Evolutionary conservation across 306 rosid genomes (phyloP).

Genomic region (Luffa acutangula): DNA sequence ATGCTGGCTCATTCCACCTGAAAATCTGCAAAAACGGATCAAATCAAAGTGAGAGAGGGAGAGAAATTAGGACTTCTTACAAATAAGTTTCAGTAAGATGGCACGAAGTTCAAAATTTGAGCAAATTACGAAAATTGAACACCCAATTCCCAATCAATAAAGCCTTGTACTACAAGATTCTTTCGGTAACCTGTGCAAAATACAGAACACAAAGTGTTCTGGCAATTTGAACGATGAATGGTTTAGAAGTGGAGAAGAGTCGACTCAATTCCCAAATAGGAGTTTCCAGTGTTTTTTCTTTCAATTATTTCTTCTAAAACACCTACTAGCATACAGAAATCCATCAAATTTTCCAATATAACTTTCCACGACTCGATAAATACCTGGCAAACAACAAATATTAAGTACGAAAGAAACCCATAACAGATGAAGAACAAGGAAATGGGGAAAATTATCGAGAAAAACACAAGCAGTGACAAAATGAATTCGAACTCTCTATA

Average conservation of each 20-base stretch:
- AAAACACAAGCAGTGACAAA: constrained; percentile 17
- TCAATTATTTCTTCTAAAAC: neutral
- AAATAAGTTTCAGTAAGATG: neutral
- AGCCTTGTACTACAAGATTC: neutral
- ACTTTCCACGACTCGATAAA: neutral
- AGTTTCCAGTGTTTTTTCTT: neutral
- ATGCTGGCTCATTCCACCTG: constrained; percentile 39
- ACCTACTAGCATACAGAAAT: neutral
- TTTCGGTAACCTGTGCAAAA: neutral
- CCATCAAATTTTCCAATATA: neutral
- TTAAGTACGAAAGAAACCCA: neutral
- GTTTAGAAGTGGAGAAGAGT: neutral
- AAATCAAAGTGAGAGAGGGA: neutral
- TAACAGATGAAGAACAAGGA: neutral
- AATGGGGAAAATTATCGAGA: constrained; percentile 7
- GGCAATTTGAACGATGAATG: neutral
- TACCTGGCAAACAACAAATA: constrained; percentile 5
- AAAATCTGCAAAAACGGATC: constrained; percentile 24
- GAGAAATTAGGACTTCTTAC: neutral
- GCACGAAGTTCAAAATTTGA: constrained; percentile 2
- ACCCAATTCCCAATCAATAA: neutral
- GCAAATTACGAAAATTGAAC: neutral
- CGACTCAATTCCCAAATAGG: neutral
- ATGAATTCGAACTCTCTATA: constrained; percentile 21
- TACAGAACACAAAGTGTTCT: neutral